Base-by-base conservation (phyloP, 176 grass and related monocot species). In the Carex myosuroides region DNA sequence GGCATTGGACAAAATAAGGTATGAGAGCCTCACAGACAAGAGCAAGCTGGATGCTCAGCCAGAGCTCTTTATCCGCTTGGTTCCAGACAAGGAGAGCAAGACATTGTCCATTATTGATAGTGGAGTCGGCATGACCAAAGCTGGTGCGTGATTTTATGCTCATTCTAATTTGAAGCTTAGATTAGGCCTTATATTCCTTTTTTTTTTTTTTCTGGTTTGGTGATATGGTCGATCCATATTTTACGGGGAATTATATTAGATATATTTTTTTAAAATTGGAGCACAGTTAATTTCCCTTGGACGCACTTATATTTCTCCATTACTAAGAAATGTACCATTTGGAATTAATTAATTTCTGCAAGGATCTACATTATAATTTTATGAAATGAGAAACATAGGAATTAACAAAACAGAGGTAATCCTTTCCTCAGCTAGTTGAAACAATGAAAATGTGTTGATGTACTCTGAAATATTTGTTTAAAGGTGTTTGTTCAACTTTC, bases 21-120 rank as follows among this genome's bases (percentile, higher is more conserved):
- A 83, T 8, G 86, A 87, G 86, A 77, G 86, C 57, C 35, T 87
- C 8, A 87, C 86, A 24, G 86, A 87, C 86, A 87, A 87, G 80
- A 87, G 86, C 67, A 84, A 83, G 39, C 57, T 87, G 67, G 86
- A 87, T 29, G 80, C 18, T 35, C 86, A 87, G 80, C 86, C 86
- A n/a, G 85, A 87, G 79, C 85, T 83, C 29, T 87, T 87, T 64
- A 87, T 87, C n/a, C 85, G 79, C 1, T n/a, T 87, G 30, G 85
- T 87, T 10, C 85, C 79, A 21, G 85, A 87, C 66, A 87, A 87
- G 79, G 79, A 77, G 2, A 74, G 53, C 66, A 87, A 87, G 48
- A 87, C 77, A 17, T 46, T 87, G 8, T 72, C 85, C 85, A 87
- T 87, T 12, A 87, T 87, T 21, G 85, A 87, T 21, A 83, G 79